Base-by-base conservation (phyloP, 2,329 filamentous ascomycete species). In the Aspergillus tamarii region DNA sequence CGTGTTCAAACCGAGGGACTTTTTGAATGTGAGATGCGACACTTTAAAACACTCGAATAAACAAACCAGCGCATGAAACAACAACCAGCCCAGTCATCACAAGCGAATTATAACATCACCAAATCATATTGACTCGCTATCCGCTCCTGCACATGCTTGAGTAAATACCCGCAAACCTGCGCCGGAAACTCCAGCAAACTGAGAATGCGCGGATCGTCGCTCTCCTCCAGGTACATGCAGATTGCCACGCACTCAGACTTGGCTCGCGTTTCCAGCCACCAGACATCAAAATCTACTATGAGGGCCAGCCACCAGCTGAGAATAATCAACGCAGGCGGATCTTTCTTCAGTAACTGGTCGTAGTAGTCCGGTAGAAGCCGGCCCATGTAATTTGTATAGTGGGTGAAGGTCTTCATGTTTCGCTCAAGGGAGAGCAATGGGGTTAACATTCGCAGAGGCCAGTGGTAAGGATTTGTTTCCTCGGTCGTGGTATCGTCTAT, bases 231-330 rank as follows among this genome's bases (percentile, higher is more conserved):
- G 58, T 70, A 74, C 74, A 76, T 78, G 60, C 76, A 78, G 16
- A 79, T 75, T 36, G 77, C 77, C 8, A 69, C 67, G 61, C 76
- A 78, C 64, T 79, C 77, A 2, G 75, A 74, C 1, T 69, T 64
- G 5, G 73, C 70, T 39, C 77, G 65, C 32, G 67, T 68, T 45
- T 74, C 67, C 45, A 74, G 66, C 76, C 75, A 79, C 69, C 71
- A 76, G 21, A 73, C 43, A 9, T 68, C 64, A 46, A 66, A 5
- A 16, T 57, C 48, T 63, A 67, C 32, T 67, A 70, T 68, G 74
- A 70, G 30, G 75, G 69, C 8, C 61, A 78, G 66, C 77, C 77
- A 79, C 69, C 73, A 74, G 34, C 69, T 70, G n/a, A 79, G 64
- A 34, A 79, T 64, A 5, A 79, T 60, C 55, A 78, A 48, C 12